Conservation (phyloP, 805 yeast genomes). For the Kuraishia piskuri region DNA sequence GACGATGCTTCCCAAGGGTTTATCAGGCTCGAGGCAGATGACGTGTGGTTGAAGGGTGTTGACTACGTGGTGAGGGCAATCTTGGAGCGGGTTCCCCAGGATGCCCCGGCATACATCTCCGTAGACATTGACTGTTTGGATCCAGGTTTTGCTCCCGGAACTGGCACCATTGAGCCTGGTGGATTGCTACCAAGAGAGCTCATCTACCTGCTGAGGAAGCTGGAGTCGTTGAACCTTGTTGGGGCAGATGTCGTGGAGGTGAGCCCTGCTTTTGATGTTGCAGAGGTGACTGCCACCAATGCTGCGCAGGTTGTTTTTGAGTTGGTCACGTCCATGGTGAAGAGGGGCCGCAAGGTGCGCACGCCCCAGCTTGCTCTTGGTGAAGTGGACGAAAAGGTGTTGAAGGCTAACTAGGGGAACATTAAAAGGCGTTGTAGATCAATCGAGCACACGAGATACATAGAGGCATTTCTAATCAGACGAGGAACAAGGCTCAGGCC, state of each 20-base stretch:
- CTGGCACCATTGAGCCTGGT: slow-evolving; percentile 54
- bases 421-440: neutral
- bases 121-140: slow-evolving; percentile 67
- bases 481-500: no score
- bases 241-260: slow-evolving; percentile 56
- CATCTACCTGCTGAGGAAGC: slow-evolving; percentile 34
- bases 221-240: slow-evolving; percentile 36
- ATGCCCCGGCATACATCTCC: slow-evolving; percentile 63
- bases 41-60: slow-evolving; percentile 59
- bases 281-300: slow-evolving; percentile 59
- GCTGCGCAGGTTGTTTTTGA: slow-evolving; percentile 70
- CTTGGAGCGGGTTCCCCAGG: slow-evolving; percentile 44
- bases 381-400: neutral
- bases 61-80: slow-evolving; percentile 49
- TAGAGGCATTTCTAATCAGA: no score
- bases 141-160: slow-evolving; percentile 50
- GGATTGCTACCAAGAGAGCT: slow-evolving; percentile 51
- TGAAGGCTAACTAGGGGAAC: neutral
- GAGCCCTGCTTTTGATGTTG: slow-evolving; percentile 54
- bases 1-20: slow-evolving; percentile 69
- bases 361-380: neutral
- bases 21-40: slow-evolving; percentile 62
- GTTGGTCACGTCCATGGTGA: slow-evolving; percentile 66
- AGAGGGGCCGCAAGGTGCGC: slow-evolving; percentile 27
- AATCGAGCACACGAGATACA: neutral